Evolutionary conservation across 257 asterid species (phyloP).

Genomic region (Salvia splendens): DNA sequence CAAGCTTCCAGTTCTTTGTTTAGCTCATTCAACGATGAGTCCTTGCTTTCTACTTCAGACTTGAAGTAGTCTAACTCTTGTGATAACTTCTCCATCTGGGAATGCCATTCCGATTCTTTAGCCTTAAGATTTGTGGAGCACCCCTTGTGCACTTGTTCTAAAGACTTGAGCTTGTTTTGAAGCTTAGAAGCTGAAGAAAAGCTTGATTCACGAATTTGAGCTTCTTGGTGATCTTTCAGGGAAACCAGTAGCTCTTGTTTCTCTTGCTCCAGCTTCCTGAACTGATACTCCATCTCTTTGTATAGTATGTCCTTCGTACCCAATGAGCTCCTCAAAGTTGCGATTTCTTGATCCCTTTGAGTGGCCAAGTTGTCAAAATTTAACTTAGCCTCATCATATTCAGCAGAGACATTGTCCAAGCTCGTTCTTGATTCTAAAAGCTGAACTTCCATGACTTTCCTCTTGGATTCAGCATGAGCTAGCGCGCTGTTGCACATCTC

Average conservation of each 20-base stretch:
- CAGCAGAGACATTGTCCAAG: conserved; percentile 59
- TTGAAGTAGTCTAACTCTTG: conserved; percentile 51
- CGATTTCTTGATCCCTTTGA: conserved; percentile 76
- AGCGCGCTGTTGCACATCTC: conserved; percentile 80
- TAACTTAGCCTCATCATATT: conserved; percentile 68
- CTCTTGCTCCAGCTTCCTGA: conserved; percentile 70
- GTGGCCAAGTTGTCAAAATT: conserved; percentile 50
- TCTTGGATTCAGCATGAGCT: conserved; percentile 80
- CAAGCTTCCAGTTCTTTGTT: conserved; percentile 61
- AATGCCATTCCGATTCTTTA: conserved; percentile 72
- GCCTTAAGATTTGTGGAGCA: conserved; percentile 56
- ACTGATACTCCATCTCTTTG: conserved; percentile 87
- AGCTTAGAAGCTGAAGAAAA: conserved; percentile 69
- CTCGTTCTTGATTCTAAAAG: conserved; percentile 55
- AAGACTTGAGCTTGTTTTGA: conserved; percentile 63
- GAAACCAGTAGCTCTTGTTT: conserved; percentile 59
- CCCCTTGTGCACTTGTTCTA: conserved; percentile 63
- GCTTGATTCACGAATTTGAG: conserved; percentile 66
- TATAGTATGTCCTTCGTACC: conserved; percentile 59
- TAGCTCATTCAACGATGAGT: conserved; percentile 50
- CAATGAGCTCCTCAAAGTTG: conserved; percentile 59
- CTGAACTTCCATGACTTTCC: conserved; percentile 59
- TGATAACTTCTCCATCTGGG: conserved; percentile 49
- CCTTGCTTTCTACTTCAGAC: conserved; percentile 49
- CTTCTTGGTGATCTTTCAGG: conserved; percentile 74